These are phyloP conservation scores for Sextonia rubra DNA, from an alignment of 164 flowering plant species.

Conservation along the genomic window DNA sequence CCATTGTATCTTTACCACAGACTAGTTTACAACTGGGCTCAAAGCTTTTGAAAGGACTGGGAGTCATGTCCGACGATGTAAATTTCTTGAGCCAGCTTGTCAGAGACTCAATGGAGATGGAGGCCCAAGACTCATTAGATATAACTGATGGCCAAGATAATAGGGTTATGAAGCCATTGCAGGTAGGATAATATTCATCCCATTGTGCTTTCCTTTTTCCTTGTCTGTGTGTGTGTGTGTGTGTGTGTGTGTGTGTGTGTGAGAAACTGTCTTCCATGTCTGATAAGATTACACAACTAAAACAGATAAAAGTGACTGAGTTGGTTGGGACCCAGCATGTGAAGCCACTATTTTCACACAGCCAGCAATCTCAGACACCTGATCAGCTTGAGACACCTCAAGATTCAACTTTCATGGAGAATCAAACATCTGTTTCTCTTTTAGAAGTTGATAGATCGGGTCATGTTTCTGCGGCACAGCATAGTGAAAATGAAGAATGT, in stretches of 20 bases:
- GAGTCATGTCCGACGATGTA: constrained; percentile 97
- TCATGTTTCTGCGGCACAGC: constrained; percentile 5
- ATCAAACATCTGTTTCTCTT: constrained; percentile 6
- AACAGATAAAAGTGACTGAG: constrained; percentile 62
- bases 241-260: too few relatives aligned
- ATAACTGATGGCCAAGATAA: constrained; percentile 41
- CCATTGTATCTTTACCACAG: constrained; percentile 31
- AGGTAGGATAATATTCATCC: constrained; percentile 35
- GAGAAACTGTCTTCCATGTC: background rate
- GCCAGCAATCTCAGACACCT: constrained; percentile 7
- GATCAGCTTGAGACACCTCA: constrained; percentile 16
- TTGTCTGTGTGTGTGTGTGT: too few relatives aligned
- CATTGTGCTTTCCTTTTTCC: background rate
- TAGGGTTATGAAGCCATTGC: constrained; percentile 69
- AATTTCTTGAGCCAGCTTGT: constrained; percentile 73
- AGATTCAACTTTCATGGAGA: background rate
- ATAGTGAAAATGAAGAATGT: constrained; percentile 22
- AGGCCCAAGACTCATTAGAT: constrained; percentile 57
- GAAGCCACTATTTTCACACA: constrained; percentile 14
- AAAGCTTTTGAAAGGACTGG: constrained; percentile 83
- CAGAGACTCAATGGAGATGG: constrained; percentile 87
- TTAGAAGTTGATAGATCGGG: constrained; percentile 10
- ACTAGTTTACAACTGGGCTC: constrained; percentile 96
- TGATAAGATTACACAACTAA: background rate
- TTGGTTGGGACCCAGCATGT: constrained; percentile 21